Conservation (phyloP, 345 rosid genomes). For the Corymbia maculata region DNA sequence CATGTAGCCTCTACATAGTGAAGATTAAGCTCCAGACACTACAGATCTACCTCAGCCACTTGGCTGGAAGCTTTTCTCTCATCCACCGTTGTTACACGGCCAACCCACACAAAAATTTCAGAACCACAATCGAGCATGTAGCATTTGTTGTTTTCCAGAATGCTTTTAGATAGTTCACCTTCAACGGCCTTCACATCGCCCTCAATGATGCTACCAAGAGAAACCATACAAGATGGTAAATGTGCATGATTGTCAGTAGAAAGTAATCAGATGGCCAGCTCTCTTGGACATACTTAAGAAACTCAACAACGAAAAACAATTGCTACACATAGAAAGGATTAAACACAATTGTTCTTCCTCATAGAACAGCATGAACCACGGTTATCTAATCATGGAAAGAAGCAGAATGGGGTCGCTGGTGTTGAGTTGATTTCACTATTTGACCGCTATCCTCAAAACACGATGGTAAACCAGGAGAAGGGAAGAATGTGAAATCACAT, state of each 20-base stretch:
- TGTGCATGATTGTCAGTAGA: neutral
- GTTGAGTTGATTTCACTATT: neutral
- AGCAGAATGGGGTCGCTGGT: neutral
- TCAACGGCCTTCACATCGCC: slow-evolving; percentile 53
- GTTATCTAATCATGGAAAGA: neutral
- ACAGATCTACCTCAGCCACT: slow-evolving; percentile 66
- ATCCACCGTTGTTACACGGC: slow-evolving; percentile 93
- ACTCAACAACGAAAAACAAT: neutral
- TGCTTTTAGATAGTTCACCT: slow-evolving; percentile 65
- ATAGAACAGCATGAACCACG: neutral
- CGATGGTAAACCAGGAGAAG: neutral
- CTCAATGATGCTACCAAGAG: slow-evolving; percentile 46
- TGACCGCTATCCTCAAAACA: neutral
- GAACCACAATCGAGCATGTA: slow-evolving; percentile 78
- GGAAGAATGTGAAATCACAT: neutral
- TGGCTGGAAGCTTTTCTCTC: slow-evolving; percentile 87
- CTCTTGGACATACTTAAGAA: neutral
- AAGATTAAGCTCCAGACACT: neutral
- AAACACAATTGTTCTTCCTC: neutral
- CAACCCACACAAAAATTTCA: slow-evolving; percentile 95
- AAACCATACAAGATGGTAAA: neutral
- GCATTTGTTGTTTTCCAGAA: slow-evolving; percentile 81
- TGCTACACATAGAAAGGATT: neutral
- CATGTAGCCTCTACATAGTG: neutral
- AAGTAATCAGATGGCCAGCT: neutral